Base-by-base conservation (phyloP, 371 early-diverging fungal species). In the Mortierella polycephala region DNA sequence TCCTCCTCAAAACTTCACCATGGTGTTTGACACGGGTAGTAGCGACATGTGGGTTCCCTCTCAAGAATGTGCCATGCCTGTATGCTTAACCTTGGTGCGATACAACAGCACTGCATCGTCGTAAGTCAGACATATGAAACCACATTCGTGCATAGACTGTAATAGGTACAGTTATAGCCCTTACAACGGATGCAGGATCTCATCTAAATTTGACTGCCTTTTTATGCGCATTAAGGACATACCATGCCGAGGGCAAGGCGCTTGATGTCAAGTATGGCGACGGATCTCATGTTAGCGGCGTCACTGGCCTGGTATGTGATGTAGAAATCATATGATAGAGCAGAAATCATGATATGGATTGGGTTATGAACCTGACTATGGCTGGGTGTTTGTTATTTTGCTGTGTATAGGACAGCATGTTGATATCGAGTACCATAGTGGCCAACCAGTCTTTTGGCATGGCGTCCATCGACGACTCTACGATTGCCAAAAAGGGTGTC, bases 21-120 rank as follows among this genome's bases (percentile, higher is more conserved):
- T 97, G 55, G 92, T 99, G 14, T 93, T 97, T 65, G 98, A 97
- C 76, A 96, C 98, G 4, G 98, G 96, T 6, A 95, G 96, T 20
- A 93, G 93, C 51, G 96, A 97, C 69, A 88, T 96, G 57, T 97
- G 98, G 98, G 97, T 99, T 14, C 98, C 98, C 7, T 95, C 96
- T 20, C 93, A 46, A 21, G 62, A 55, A 6, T 80, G 74, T 40
- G 30, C 20, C 21, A 61, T 68, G 5, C 39, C 60, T 1, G 23
- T 47, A 10, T 77, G 77, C 20, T 5, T 71, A 50, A 57, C 67
- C 1, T 23, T 77, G 23, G 37, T 56, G 21, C 64, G 72, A 42
- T 77, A 57, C 57, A 71, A 77, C 55, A 42, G 12, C 41, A 63
- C 55, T 4, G 53, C 49, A 0, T 77, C 77, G 0, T 60, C 64